phyloP scores from a whole-genome alignment of 192 early-diverging fungal genomes.

The Coemansia sp. region DNA sequence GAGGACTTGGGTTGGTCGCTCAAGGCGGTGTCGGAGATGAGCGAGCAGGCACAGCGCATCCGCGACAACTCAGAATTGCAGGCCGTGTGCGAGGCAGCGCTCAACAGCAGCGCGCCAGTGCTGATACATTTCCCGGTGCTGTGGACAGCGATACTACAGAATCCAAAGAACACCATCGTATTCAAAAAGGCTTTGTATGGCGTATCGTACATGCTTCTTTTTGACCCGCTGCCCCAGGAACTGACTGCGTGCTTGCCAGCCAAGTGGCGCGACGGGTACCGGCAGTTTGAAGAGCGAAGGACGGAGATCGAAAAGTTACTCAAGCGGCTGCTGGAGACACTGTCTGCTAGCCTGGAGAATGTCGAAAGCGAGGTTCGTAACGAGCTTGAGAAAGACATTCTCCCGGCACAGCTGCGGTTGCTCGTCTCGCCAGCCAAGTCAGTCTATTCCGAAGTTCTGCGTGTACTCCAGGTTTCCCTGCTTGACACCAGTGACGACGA shows the following conservation, averaged over 20 bases:
- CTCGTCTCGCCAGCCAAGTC: constrained; percentile 29
- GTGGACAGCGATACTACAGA: constrained; percentile 26
- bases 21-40: constrained; percentile 15
- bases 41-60: constrained; percentile 19
- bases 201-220: constrained; percentile 38
- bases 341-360: constrained; percentile 16
- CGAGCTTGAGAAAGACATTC: constrained; percentile 27
- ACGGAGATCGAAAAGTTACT: constrained; percentile 13
- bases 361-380: constrained; percentile 13
- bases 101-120: constrained; percentile 7
- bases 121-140: constrained; percentile 26
- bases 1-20: constrained; percentile 25
- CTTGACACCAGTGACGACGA: constrained; percentile 9
- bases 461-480: constrained; percentile 15
- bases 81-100: neutral
- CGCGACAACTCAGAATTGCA: constrained; percentile 8
- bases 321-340: constrained; percentile 13
- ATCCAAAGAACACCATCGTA: constrained; percentile 33
- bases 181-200: constrained; percentile 30
- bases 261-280: constrained; percentile 13
- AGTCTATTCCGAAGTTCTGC: constrained; percentile 15
- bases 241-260: constrained; percentile 14
- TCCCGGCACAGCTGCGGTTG: constrained; percentile 19
- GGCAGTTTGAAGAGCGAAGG: constrained; percentile 18
- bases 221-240: constrained; percentile 24